Evolutionary conservation across 1,139 yeast species (phyloP).

Genomic region (Lodderomyces jiufengensis): DNA sequence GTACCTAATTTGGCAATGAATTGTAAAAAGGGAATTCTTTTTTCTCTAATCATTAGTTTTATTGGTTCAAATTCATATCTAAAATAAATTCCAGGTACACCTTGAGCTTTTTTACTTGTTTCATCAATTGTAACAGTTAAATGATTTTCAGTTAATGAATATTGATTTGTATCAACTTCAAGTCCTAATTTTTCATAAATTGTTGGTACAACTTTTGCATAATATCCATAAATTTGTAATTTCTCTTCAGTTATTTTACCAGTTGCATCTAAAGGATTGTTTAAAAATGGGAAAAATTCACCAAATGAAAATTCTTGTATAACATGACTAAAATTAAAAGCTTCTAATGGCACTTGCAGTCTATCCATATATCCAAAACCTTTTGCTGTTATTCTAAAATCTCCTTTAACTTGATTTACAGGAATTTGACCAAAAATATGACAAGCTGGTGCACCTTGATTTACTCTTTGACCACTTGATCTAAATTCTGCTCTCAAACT

Average conservation of each 20-base stretch:
- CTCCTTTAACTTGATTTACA: conserved; percentile 83
- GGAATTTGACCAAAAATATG: conserved; percentile 85
- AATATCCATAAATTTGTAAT: conserved; percentile 55
- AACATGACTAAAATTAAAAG: conserved; percentile 76
- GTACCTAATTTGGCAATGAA: conserved; percentile 79
- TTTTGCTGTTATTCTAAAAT: conserved; percentile 76
- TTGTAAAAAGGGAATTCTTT: conserved; percentile 69
- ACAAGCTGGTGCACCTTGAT: conserved; percentile 72
- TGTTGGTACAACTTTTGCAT: conserved; percentile 82
- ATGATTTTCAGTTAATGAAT: conserved; percentile 66
- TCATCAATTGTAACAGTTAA: conserved; percentile 20
- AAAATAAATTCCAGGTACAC: conserved; percentile 77
- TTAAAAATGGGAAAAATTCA: conserved; percentile 77
- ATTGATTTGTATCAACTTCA: conserved; percentile 77
- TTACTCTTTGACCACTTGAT: conserved; percentile 32
- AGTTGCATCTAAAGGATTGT: conserved; percentile 81
- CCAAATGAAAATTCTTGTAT: conserved; percentile 91
- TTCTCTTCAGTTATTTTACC: conserved; percentile 50
- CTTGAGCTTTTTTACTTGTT: conserved; percentile 23
- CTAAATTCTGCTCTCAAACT: conserved; percentile 63
- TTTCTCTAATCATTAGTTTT: conserved; percentile 63
- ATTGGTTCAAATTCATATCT: conserved; percentile 89
- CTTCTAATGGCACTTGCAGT: conserved; percentile 42
- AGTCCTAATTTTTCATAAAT: conserved; percentile 68
- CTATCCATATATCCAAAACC: conserved; percentile 59